A percentile compares a stretch with the other conserved stretches of the same genome.
phyloP scores from a whole-genome alignment of 495 filamentous ascomycete species.

The Xylaria flabelliformis region DNA sequence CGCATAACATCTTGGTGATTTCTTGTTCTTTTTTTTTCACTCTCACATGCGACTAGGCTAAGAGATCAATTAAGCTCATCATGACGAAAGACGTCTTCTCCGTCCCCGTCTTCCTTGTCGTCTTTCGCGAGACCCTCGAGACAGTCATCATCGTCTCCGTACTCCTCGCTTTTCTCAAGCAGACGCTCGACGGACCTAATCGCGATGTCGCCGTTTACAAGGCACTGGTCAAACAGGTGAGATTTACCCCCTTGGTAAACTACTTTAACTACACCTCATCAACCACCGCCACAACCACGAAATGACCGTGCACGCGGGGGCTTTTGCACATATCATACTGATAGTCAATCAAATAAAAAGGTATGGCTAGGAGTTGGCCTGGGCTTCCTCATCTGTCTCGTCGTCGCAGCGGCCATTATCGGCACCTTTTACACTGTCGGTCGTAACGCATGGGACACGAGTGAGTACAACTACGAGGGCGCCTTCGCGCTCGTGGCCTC shows the following conservation, averaged over 20 bases:
- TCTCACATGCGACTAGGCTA: neutral
- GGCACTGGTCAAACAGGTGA: constrained; percentile 73
- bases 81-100: constrained; percentile 67
- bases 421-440: constrained; percentile 79
- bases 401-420: constrained; percentile 75
- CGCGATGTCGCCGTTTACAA: constrained; percentile 65
- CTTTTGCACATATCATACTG: constrained; percentile 19
- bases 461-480: constrained; percentile 82
- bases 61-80: constrained; percentile 22
- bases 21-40: neutral
- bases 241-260: constrained; percentile 6
- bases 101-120: constrained; percentile 82
- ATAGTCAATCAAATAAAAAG: constrained; percentile 45
- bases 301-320: neutral
- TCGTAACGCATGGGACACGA: constrained; percentile 65
- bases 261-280: neutral
- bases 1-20: neutral
- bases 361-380: constrained; percentile 72
- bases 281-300: neutral
- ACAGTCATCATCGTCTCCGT: constrained; percentile 83
- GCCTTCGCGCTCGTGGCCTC: constrained; percentile 72
- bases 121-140: constrained; percentile 84
- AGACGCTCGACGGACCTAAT: constrained; percentile 68
- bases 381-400: constrained; percentile 70
- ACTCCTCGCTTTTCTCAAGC: constrained; percentile 80